Evolutionary conservation across 2,329 filamentous ascomycete species (phyloP).

Genomic region (Rhinocladiella mackenziei): DNA sequence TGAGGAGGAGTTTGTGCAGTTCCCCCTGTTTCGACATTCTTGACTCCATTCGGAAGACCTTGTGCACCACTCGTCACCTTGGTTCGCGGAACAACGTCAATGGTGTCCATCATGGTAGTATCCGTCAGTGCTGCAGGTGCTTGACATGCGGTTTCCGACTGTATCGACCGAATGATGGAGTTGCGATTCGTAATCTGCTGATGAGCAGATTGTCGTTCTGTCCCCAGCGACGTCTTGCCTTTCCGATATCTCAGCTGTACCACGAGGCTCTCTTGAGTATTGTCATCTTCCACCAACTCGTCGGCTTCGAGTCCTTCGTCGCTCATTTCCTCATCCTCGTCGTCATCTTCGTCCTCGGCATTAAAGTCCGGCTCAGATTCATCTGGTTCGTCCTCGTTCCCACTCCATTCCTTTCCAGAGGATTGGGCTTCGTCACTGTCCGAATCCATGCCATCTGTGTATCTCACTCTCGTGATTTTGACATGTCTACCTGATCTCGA

Average conservation of each 20-base stretch:
- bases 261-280: slow-evolving; percentile 59
- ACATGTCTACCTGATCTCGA: slow-evolving; percentile 21
- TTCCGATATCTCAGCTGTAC: slow-evolving; percentile 61
- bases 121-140: neutral
- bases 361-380: slow-evolving; percentile 68
- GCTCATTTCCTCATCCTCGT: slow-evolving; percentile 48
- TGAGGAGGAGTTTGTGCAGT: neutral
- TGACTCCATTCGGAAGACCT: slow-evolving; percentile 4
- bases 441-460: slow-evolving; percentile 42
- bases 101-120: slow-evolving; percentile 1
- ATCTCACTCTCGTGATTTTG: slow-evolving; percentile 25
- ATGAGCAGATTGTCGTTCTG: neutral
- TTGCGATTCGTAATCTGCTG: slow-evolving; percentile 1
- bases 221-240: slow-evolving; percentile 3
- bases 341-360: slow-evolving; percentile 62
- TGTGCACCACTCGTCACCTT: slow-evolving; percentile 9
- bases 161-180: slow-evolving; percentile 2
- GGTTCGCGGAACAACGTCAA: slow-evolving; percentile 4
- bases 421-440: slow-evolving; percentile 58
- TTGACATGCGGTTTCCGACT: neutral
- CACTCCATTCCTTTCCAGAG: slow-evolving; percentile 52
- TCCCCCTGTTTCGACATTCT: slow-evolving; percentile 1
- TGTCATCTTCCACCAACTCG: slow-evolving; percentile 44
- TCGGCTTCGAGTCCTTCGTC: slow-evolving; percentile 32
- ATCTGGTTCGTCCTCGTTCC: slow-evolving; percentile 35